phyloP scores from a whole-genome alignment of 1,284 basidiomycete genomes.

The Caloboletus firmus region DNA sequence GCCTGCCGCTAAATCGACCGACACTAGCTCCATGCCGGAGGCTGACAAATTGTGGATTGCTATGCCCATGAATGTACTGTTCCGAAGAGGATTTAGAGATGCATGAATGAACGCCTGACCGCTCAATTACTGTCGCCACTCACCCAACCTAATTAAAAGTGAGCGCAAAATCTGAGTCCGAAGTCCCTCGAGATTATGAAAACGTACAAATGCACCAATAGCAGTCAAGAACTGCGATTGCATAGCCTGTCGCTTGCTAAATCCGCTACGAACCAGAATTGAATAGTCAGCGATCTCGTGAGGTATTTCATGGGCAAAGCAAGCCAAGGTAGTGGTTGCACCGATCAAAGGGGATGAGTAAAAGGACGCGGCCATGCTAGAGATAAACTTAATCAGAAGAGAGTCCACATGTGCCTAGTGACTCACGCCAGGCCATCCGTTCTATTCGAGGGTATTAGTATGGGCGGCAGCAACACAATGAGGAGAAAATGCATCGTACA shows the following conservation, averaged over 20 bases:
- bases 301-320: conserved; percentile 90
- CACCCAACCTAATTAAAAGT: conserved; percentile 52
- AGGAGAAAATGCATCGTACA: conserved; percentile 47
- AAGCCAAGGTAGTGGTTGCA: conserved; percentile 86
- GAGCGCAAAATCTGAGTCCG: conserved; percentile 7
- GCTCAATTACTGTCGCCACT: conserved; percentile 21
- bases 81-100: conserved; percentile 6
- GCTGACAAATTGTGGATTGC: conserved; percentile 72
- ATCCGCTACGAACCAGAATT: conserved; percentile 84
- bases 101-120: background rate
- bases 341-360: conserved; percentile 87
- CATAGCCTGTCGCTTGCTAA: conserved; percentile 88
- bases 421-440: conserved; percentile 84
- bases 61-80: conserved; percentile 86
- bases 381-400: conserved; percentile 10
- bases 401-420: background rate
- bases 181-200: background rate
- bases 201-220: conserved; percentile 77
- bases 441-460: conserved; percentile 40
- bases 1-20: conserved; percentile 63
- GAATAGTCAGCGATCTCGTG: conserved; percentile 93
- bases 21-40: conserved; percentile 44
- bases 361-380: conserved; percentile 86
- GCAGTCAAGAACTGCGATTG: conserved; percentile 88
- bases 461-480: conserved; percentile 18